Conservation (phyloP, 495 filamentous ascomycete species). For the Penicillium canescens region DNA sequence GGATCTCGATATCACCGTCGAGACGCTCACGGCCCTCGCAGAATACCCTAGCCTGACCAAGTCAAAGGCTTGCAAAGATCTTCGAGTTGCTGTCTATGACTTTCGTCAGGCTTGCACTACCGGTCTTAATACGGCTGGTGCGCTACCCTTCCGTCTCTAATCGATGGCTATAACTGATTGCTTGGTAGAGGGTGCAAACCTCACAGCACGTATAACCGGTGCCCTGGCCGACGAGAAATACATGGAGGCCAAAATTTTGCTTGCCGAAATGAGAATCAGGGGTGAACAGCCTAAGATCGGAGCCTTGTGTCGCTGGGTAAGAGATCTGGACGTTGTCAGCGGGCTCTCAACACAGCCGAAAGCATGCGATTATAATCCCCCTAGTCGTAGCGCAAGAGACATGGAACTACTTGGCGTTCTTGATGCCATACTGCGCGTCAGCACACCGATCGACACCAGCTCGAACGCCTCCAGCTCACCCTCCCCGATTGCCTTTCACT, state of each 20-base stretch:
- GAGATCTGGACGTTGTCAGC: conserved; percentile 41
- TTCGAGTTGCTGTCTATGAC: conserved; percentile 38
- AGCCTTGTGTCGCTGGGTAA: conserved; percentile 42
- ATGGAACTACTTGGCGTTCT: conserved; percentile 33
- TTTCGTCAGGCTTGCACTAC: conserved; percentile 42
- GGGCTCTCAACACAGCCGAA: conserved; percentile 37
- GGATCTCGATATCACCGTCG: conserved; percentile 39
- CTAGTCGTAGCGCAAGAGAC: conserved; percentile 26
- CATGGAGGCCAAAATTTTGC: conserved; percentile 34
- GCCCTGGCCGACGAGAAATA: conserved; percentile 37
- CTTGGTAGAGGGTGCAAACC: conserved; percentile 34
- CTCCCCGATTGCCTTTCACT: conserved; percentile 38
- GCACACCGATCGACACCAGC: conserved; percentile 34
- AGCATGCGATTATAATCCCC: conserved; percentile 12
- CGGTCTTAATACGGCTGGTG: conserved; percentile 37
- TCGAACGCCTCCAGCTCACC: conserved; percentile 25
- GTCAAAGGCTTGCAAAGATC: conserved; percentile 42
- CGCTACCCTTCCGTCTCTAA: background rate
- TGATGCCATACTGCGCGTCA: conserved; percentile 38
- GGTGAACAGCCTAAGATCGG: conserved; percentile 40
- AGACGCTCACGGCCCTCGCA: conserved; percentile 37
- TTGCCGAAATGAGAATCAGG: conserved; percentile 39
- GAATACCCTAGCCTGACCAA: conserved; percentile 37
- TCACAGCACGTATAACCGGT: conserved; percentile 41
- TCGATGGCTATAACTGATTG: conserved; percentile 9